Conservation (phyloP, 1,139 yeast genomes). For the Candida sojae region DNA sequence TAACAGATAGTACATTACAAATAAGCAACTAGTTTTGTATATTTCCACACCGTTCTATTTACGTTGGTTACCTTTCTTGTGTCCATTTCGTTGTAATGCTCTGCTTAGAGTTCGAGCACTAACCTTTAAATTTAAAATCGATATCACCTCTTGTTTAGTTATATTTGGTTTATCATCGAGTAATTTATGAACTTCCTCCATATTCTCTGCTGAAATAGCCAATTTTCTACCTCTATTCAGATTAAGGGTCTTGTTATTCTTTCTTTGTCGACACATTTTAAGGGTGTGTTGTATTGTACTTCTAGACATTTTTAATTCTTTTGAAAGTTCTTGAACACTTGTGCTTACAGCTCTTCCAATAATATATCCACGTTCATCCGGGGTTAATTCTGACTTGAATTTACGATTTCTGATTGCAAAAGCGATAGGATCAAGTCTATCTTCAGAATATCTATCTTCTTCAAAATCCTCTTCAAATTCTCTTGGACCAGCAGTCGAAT, state of each 20-base stretch:
- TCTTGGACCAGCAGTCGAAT: background rate
- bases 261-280: slow-evolving; percentile 4
- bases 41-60: background rate
- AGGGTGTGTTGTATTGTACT: slow-evolving; percentile 5
- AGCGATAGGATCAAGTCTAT: slow-evolving; percentile 3
- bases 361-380: slow-evolving; percentile 5
- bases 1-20: no score
- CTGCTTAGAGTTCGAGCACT: slow-evolving; percentile 4
- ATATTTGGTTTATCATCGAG: background rate
- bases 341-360: slow-evolving; percentile 5
- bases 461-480: background rate
- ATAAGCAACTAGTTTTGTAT: no score
- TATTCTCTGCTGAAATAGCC: slow-evolving; percentile 4
- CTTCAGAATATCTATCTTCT: slow-evolving; percentile 2
- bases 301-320: slow-evolving; percentile 4
- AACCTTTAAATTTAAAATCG: slow-evolving; percentile 2
- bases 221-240: slow-evolving; percentile 4
- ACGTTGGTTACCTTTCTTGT: background rate
- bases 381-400: slow-evolving; percentile 3
- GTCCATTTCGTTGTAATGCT: slow-evolving; percentile 3
- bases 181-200: slow-evolving; percentile 1
- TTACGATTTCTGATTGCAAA: slow-evolving; percentile 3
- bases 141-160: slow-evolving; percentile 3
- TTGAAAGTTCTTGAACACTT: slow-evolving; percentile 4
- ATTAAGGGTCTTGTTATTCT: slow-evolving; percentile 4